Percentiles rank a stretch among this genome's conserved stretches.
Conservation (phyloP, 306 rosid genomes). For the Glycine tomentella region DNA sequence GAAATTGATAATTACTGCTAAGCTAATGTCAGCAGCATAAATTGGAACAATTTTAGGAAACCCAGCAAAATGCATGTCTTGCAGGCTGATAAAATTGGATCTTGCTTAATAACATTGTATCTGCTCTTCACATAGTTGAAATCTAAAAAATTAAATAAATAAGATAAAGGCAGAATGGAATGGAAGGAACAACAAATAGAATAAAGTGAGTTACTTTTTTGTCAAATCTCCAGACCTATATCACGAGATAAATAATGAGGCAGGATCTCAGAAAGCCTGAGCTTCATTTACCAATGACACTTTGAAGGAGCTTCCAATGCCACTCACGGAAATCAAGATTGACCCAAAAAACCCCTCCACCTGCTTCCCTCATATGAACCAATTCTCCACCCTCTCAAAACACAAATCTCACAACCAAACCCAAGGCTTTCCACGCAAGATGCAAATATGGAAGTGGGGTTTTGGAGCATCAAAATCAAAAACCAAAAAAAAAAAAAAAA, state of each 20-base stretch:
- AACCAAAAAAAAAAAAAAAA: background rate
- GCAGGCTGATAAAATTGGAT: constrained; percentile 40
- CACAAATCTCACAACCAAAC: constrained; percentile 43
- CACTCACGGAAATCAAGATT: constrained; percentile 47
- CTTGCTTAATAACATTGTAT: constrained; percentile 42
- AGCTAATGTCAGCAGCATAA: constrained; percentile 22
- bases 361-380: constrained; percentile 51
- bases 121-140: constrained; percentile 13
- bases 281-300: constrained; percentile 72
- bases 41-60: constrained; percentile 9
- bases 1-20: background rate
- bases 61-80: constrained; percentile 48
- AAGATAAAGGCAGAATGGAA: constrained; percentile 17
- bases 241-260: constrained; percentile 53
- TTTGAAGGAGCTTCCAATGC: constrained; percentile 54
- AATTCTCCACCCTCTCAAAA: constrained; percentile 31
- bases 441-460: constrained; percentile 29
- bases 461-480: constrained; percentile 35
- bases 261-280: constrained; percentile 62
- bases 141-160: constrained; percentile 15
- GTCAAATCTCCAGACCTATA: constrained; percentile 57
- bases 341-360: constrained; percentile 59
- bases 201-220: constrained; percentile 40
- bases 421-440: constrained; percentile 26
- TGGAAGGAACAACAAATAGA: constrained; percentile 33